Evolutionary conservation across 345 rosid genomes (phyloP).

Genomic region (Brassica rapa): DNA sequence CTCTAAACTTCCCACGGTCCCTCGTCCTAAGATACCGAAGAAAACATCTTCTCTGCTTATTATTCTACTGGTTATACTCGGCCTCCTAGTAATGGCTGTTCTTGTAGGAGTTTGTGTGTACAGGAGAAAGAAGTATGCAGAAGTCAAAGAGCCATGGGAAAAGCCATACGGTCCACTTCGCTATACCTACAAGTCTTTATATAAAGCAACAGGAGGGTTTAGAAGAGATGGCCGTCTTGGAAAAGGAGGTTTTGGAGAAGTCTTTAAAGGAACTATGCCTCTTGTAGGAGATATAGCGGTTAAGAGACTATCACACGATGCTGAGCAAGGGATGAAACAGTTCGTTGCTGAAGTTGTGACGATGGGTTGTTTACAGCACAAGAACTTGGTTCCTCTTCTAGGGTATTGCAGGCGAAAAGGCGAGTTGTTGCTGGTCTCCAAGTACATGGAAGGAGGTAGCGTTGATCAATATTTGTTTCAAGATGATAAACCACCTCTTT

Average conservation of each 20-base stretch:
- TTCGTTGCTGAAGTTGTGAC: background rate
- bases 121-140: background rate
- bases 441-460: background rate
- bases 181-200: background rate
- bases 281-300: background rate
- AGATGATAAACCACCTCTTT: constrained; percentile 32
- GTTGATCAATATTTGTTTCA: background rate
- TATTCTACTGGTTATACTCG: constrained; percentile 21
- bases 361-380: background rate
- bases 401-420: background rate
- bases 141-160: background rate
- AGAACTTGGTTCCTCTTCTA: background rate
- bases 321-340: constrained; percentile 1
- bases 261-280: background rate
- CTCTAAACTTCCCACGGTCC: constrained; percentile 52
- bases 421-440: background rate
- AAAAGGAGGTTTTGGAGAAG: background rate
- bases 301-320: background rate
- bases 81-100: background rate
- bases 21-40: background rate
- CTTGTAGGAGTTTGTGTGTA: background rate
- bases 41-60: constrained; percentile 32
- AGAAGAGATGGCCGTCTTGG: background rate
- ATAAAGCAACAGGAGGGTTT: background rate
- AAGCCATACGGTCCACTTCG: background rate